These are phyloP conservation scores for Mycena sp. DNA, from an alignment of 1,284 basidiomycete genomes.

Conservation along the genomic window DNA sequence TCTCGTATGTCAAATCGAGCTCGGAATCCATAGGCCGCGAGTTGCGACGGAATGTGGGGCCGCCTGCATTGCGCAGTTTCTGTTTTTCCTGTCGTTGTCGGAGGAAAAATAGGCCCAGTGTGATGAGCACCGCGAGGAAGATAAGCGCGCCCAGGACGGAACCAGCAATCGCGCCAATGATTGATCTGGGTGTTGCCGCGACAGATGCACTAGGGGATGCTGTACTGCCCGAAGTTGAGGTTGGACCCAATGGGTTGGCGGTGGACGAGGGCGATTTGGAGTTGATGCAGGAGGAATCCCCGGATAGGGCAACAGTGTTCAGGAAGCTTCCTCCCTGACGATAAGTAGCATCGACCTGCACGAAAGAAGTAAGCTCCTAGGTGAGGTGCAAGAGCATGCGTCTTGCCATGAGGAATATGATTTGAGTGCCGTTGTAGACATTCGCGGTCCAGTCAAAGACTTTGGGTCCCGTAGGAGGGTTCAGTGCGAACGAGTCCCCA, in stretches of 20 bases:
- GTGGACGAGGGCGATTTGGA: constrained; percentile 52
- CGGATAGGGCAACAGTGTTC: constrained; percentile 11
- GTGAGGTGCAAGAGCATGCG: background rate
- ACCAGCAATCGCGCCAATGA: constrained; percentile 53
- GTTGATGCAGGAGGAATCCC: constrained; percentile 27
- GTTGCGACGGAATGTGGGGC: constrained; percentile 30
- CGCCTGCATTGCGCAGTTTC: constrained; percentile 20
- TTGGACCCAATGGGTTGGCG: constrained; percentile 33
- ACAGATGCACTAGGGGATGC: constrained; percentile 35
- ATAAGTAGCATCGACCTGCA: constrained; percentile 45
- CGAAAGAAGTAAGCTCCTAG: background rate
- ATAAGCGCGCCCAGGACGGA: constrained; percentile 66
- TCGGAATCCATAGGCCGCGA: constrained; percentile 41
- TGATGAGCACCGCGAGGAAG: constrained; percentile 58
- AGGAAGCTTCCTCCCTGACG: constrained; percentile 16
- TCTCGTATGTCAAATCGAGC: constrained; percentile 39
- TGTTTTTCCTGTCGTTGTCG: constrained; percentile 47
- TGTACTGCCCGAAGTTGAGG: constrained; percentile 40
- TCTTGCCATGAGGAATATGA: constrained; percentile 65
- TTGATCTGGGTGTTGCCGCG: constrained; percentile 26
- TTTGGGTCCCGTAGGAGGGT: constrained; percentile 52
- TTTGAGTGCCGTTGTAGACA: constrained; percentile 64
- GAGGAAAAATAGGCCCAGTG: constrained; percentile 60
- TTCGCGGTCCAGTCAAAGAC: constrained; percentile 67
- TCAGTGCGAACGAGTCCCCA: constrained; percentile 60